Evolutionary conservation across 768 basidiomycete species (phyloP).

Genomic region (Russula virescens): DNA sequence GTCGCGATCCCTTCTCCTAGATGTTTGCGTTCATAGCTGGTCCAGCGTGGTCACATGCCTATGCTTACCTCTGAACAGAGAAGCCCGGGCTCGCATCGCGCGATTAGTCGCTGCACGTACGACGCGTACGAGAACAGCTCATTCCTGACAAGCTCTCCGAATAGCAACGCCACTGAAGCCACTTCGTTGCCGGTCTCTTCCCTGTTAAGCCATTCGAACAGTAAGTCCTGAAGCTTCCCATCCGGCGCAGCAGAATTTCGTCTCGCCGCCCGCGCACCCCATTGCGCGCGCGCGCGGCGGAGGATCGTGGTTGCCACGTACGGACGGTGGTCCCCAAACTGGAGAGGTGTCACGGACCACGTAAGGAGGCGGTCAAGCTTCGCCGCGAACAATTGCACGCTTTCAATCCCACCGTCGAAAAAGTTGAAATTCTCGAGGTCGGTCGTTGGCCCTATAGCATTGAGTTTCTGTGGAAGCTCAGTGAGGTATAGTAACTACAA

Average conservation of each 20-base stretch:
- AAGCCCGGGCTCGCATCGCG: constrained; percentile 64
- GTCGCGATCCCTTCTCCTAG: constrained; percentile 50
- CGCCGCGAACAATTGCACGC: constrained; percentile 41
- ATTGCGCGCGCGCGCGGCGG: constrained; percentile 53
- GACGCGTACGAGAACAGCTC: constrained; percentile 67
- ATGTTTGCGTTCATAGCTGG: background rate
- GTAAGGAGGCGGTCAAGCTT: constrained; percentile 72
- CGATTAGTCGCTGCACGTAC: constrained; percentile 78
- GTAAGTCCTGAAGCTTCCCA: constrained; percentile 62
- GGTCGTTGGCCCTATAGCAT: constrained; percentile 64
- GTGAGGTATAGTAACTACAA: background rate
- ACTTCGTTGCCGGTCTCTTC: constrained; percentile 54
- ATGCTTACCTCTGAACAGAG: constrained; percentile 45
- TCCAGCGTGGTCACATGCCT: background rate
- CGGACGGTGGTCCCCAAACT: constrained; percentile 77
- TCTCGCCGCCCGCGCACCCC: constrained; percentile 56
- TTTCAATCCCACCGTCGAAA: constrained; percentile 43
- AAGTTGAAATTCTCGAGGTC: constrained; percentile 53
- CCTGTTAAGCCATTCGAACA: constrained; percentile 80
- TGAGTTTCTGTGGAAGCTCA: constrained; percentile 49
- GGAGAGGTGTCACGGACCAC: constrained; percentile 75
- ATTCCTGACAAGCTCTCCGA: constrained; percentile 64
- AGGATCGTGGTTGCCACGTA: constrained; percentile 71
- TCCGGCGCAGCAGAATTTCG: constrained; percentile 55
- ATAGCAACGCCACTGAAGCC: constrained; percentile 57